A percentile compares a stretch with the other conserved stretches of the same genome.
These are phyloP conservation scores for Irpex sp. DNA, from an alignment of 1,284 basidiomycete species.

Conservation along the genomic window DNA sequence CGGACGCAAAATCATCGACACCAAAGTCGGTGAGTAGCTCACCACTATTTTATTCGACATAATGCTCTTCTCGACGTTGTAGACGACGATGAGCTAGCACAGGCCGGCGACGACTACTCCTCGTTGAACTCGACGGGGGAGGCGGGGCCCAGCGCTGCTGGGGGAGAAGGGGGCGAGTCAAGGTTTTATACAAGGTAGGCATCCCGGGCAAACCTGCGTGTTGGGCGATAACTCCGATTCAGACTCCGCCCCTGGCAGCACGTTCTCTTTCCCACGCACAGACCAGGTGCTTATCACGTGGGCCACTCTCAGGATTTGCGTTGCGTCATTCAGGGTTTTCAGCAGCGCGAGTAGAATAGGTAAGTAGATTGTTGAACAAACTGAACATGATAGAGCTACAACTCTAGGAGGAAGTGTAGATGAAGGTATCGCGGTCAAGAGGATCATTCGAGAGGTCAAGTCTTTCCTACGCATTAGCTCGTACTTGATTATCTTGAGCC, in stretches of 20 bases:
- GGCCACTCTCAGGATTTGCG: neutral
- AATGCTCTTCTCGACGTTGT: conserved; percentile 27
- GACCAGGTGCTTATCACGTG: conserved; percentile 23
- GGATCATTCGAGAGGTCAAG: no score
- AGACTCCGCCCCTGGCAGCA: conserved; percentile 26
- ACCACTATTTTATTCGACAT: conserved; percentile 93
- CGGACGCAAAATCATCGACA: conserved; percentile 51
- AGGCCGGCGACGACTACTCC: conserved; percentile 18
- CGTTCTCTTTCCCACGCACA: conserved; percentile 42
- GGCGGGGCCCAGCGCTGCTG: conserved; percentile 30
- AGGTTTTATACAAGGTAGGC: conserved; percentile 49
- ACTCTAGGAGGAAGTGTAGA: no score
- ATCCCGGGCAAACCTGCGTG: conserved; percentile 31
- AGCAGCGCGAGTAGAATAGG: no score
- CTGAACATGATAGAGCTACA: no score
- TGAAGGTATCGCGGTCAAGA: no score
- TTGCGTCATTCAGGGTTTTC: neutral
- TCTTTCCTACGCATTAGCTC: no score
- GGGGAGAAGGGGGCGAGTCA: conserved; percentile 29
- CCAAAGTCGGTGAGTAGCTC: conserved; percentile 64
- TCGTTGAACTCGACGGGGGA: conserved; percentile 11
- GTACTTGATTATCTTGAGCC: neutral
- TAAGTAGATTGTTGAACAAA: no score
- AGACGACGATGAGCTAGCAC: conserved; percentile 30
- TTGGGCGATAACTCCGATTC: conserved; percentile 35